phyloP scores from a whole-genome alignment of 306 rosid species.

The Abrus pulchellus region DNA sequence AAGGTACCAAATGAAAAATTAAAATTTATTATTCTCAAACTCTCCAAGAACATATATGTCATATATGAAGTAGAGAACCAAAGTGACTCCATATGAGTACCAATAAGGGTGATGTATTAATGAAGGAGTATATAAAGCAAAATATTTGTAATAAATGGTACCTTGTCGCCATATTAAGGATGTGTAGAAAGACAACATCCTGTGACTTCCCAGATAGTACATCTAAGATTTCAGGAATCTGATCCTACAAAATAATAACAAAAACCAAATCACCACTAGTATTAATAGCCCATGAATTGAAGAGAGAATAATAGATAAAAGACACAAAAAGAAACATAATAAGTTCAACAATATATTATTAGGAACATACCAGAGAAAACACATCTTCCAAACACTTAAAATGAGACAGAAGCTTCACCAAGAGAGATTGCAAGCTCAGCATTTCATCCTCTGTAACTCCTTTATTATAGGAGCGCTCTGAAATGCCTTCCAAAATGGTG shows the following conservation, averaged over 20 bases:
- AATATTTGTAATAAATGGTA: constrained; percentile 46
- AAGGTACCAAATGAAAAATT: constrained; percentile 23
- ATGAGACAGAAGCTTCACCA: constrained; percentile 83
- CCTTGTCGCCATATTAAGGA: constrained; percentile 88
- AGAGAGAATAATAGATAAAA: constrained; percentile 10
- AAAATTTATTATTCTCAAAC: constrained; percentile 11
- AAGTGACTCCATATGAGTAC: constrained; percentile 16
- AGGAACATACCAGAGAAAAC: constrained; percentile 69
- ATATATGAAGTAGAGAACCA: constrained; percentile 17
- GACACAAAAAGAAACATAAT: neutral
- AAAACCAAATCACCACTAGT: constrained; percentile 31
- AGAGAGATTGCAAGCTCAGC: constrained; percentile 79
- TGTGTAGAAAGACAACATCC: constrained; percentile 69
- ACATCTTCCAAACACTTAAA: constrained; percentile 69
- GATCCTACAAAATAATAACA: constrained; percentile 61
- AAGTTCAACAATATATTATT: constrained; percentile 30
- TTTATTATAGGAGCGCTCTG: constrained; percentile 57
- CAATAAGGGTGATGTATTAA: constrained; percentile 26
- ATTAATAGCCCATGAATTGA: constrained; percentile 24
- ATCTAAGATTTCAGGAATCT: constrained; percentile 83
- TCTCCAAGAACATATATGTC: neutral
- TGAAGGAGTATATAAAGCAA: constrained; percentile 14
- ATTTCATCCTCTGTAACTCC: constrained; percentile 71
- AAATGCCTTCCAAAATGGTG: constrained; percentile 80
- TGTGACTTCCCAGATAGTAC: constrained; percentile 73